Evolutionary conservation across 2,329 filamentous ascomycete species (phyloP).

Genomic region (Stachybotrys chartarum): DNA sequence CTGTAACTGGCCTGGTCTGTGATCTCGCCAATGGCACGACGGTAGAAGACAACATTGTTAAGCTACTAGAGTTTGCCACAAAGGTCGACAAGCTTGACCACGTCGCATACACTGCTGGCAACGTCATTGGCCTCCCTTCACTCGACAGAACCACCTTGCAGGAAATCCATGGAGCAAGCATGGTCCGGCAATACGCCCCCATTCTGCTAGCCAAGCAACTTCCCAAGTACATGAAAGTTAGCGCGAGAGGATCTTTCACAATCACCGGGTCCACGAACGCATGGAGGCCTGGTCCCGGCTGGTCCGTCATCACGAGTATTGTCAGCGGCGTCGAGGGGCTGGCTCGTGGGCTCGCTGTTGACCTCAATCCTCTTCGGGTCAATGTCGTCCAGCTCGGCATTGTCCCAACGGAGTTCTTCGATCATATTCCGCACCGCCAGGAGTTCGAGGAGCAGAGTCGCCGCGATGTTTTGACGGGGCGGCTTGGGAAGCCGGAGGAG

Average conservation of each 20-base stretch:
- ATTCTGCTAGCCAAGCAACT: conserved; percentile 46
- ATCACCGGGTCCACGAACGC: conserved; percentile 48
- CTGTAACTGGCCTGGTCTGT: conserved; percentile 15
- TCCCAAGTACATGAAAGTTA: conserved; percentile 31
- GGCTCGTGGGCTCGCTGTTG: conserved; percentile 49
- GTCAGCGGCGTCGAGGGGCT: conserved; percentile 46
- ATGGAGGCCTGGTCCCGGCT: conserved; percentile 43
- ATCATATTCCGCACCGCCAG: conserved; percentile 4
- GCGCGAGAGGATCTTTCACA: conserved; percentile 39
- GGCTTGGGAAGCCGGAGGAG: conserved; percentile 10
- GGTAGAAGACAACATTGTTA: conserved; percentile 33
- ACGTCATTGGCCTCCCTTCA: conserved; percentile 25
- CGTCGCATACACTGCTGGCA: conserved; percentile 50
- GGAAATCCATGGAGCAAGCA: conserved; percentile 30
- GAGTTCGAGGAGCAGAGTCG: neutral
- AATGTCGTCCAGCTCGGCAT: conserved; percentile 54
- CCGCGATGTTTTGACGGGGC: conserved; percentile 8
- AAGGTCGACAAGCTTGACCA: conserved; percentile 47
- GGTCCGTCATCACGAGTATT: conserved; percentile 39
- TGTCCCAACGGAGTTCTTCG: conserved; percentile 36
- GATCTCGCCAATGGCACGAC: conserved; percentile 10
- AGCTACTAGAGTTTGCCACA: conserved; percentile 38
- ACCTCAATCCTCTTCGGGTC: conserved; percentile 56
- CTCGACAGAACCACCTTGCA: conserved; percentile 33
- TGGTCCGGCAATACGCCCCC: conserved; percentile 43